These are phyloP conservation scores for Artemisia annua DNA, from an alignment of 129 eudicot genomes.

Conservation along the genomic window DNA sequence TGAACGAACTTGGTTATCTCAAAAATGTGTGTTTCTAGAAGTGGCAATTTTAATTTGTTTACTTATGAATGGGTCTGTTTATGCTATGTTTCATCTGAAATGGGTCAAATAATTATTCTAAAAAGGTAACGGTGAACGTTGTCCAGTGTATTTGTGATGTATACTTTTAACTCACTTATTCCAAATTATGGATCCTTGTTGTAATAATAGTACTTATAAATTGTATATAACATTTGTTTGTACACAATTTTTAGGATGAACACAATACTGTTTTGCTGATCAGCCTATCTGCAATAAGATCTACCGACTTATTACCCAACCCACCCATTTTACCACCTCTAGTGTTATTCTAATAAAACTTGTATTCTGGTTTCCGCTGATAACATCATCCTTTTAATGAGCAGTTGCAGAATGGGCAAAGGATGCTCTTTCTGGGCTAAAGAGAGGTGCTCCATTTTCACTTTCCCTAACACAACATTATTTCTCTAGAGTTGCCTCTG, in stretches of 20 bases:
- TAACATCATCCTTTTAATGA: constrained; percentile 19
- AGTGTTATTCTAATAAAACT: neutral
- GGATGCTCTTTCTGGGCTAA: constrained; percentile 75
- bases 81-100: neutral
- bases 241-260: neutral
- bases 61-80: neutral
- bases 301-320: neutral
- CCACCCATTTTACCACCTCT: neutral
- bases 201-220: neutral
- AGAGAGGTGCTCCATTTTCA: constrained; percentile 84
- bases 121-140: neutral
- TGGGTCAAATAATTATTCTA: neutral
- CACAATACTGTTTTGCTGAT: too few relatives aligned
- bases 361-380: neutral
- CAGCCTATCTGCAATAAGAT: neutral
- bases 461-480: constrained; percentile 65
- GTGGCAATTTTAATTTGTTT: neutral
- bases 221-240: neutral
- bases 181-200: neutral
- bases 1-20: neutral
- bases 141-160: neutral
- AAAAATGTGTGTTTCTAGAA: constrained; percentile 4
- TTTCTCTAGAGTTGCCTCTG: constrained; percentile 77
- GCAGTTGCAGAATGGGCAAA: constrained; percentile 96
- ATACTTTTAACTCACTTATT: neutral